Conservation (phyloP, 2,329 filamentous ascomycete genomes). For the Penicillium vulpinum region DNA sequence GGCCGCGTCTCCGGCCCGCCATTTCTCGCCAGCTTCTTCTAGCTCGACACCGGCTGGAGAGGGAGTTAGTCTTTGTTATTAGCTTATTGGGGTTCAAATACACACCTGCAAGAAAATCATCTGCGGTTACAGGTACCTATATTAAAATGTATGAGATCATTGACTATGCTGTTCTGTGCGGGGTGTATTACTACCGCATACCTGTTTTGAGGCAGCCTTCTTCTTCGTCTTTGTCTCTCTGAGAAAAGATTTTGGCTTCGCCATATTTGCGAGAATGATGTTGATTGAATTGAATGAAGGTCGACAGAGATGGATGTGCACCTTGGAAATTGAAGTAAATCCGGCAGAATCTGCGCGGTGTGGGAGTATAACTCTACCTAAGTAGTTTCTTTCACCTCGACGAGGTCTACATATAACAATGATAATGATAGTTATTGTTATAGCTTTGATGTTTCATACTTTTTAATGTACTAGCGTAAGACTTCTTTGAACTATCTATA, state of each 20-base stretch:
- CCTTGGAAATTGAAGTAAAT: constrained; percentile 6
- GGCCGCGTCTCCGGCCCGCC: constrained; percentile 67
- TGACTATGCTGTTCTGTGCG: not conserved
- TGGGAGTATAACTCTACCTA: not conserved
- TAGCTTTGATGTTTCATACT: not conserved
- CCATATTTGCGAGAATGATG: constrained; percentile 30
- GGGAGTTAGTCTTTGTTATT: constrained; percentile 1
- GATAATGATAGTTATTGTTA: not conserved
- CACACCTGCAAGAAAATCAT: constrained; percentile 66
- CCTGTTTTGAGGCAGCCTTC: constrained; percentile 41
- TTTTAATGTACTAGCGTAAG: not conserved
- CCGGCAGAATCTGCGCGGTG: constrained; percentile 11
- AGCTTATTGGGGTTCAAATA: not conserved
- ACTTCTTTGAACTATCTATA: not conserved
- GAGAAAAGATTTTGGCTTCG: constrained; percentile 41
- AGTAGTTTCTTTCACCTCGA: not conserved
- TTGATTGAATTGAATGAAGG: not conserved
- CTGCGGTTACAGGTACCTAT: constrained; percentile 60
- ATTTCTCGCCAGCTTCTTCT: constrained; percentile 73
- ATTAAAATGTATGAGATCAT: constrained; percentile 7
- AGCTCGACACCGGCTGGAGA: constrained; percentile 62
- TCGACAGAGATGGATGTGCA: not conserved
- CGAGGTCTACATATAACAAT: not conserved
- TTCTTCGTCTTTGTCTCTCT: constrained; percentile 47
- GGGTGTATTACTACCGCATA: constrained; percentile 19